Conservation (phyloP, 768 basidiomycete genomes). For the Xerocomus brunneocitrinus region DNA sequence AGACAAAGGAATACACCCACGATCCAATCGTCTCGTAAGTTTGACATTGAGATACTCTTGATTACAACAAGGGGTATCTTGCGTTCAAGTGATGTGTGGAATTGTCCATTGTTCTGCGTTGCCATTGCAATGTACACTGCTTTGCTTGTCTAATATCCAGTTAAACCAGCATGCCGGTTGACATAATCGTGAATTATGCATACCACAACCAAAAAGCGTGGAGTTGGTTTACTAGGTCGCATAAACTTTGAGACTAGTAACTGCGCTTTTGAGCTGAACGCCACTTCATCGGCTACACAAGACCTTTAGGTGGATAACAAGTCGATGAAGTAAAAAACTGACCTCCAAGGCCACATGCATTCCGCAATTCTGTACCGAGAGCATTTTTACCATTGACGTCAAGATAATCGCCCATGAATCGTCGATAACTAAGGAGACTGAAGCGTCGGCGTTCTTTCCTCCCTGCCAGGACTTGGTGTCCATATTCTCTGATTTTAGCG, state of each 20-base stretch:
- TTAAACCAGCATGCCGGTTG: neutral
- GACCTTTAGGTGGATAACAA: neutral
- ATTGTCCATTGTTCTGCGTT: constrained; percentile 55
- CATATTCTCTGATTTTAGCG: constrained; percentile 88
- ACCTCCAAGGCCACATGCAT: constrained; percentile 73
- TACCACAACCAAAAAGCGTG: constrained; percentile 87
- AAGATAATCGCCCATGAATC: constrained; percentile 96
- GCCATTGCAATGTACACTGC: constrained; percentile 76
- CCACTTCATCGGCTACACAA: constrained; percentile 63
- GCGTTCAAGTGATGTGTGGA: constrained; percentile 63
- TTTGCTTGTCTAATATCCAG: constrained; percentile 40
- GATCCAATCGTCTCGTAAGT: constrained; percentile 91
- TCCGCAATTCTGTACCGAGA: constrained; percentile 69
- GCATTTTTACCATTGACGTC: constrained; percentile 79
- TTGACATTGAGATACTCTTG: constrained; percentile 81
- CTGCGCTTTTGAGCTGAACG: constrained; percentile 80
- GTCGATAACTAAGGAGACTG: constrained; percentile 88
- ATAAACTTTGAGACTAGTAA: constrained; percentile 78
- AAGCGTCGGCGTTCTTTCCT: constrained; percentile 92
- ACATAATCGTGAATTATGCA: constrained; percentile 27
- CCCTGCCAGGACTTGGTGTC: constrained; percentile 85
- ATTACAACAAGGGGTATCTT: constrained; percentile 90
- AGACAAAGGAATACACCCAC: constrained; percentile 38
- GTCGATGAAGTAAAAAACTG: constrained; percentile 24
- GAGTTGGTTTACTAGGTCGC: constrained; percentile 88